phyloP scores from a whole-genome alignment of 2,329 filamentous ascomycete species.

The Waltergamsia citrina region DNA sequence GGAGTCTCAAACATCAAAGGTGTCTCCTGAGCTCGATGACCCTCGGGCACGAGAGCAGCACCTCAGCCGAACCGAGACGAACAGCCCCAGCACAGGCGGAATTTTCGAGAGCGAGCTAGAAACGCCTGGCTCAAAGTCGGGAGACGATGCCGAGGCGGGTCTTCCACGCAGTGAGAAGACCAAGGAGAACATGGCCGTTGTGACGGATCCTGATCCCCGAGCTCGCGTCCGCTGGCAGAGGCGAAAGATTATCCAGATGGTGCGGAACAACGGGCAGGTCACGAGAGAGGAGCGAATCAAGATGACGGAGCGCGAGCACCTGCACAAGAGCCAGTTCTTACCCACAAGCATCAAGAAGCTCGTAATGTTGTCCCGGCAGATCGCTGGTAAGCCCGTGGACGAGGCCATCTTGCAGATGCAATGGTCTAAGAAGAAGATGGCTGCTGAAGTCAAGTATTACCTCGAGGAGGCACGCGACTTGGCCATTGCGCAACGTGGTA shows the following conservation, averaged over 20 bases:
- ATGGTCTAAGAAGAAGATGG: slow-evolving; percentile 89
- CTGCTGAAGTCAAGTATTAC: slow-evolving; percentile 68
- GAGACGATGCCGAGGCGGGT: too few species aligned
- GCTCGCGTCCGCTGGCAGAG: slow-evolving; percentile 68
- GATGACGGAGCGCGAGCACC: slow-evolving; percentile 47
- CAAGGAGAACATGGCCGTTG: slow-evolving; percentile 46
- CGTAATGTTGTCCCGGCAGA: slow-evolving; percentile 74
- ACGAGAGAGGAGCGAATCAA: slow-evolving; percentile 57
- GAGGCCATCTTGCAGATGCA: slow-evolving; percentile 93
- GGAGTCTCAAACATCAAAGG: slow-evolving; percentile 11
- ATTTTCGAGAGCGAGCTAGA: slow-evolving; percentile 52
- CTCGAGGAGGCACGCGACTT: slow-evolving; percentile 73
- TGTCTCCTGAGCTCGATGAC: slow-evolving; percentile 27
- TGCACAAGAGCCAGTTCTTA: slow-evolving; percentile 58
- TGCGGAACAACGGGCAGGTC: slow-evolving; percentile 46
- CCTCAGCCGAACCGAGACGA: slow-evolving; percentile 10
- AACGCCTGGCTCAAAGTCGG: neutral
- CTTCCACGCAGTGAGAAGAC: slow-evolving; percentile 19
- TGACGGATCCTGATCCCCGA: slow-evolving; percentile 66
- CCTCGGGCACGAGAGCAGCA: slow-evolving; percentile 31
- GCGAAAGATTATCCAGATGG: slow-evolving; percentile 71
- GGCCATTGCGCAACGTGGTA: slow-evolving; percentile 71
- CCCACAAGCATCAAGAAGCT: slow-evolving; percentile 91
- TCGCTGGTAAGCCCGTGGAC: slow-evolving; percentile 85
- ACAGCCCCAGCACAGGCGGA: slow-evolving; percentile 36